Evolutionary conservation across 2,329 filamentous ascomycete species (phyloP), one percentile per base, ranked within the genome.

Genomic region (Parascedosporium putredinis): DNA sequence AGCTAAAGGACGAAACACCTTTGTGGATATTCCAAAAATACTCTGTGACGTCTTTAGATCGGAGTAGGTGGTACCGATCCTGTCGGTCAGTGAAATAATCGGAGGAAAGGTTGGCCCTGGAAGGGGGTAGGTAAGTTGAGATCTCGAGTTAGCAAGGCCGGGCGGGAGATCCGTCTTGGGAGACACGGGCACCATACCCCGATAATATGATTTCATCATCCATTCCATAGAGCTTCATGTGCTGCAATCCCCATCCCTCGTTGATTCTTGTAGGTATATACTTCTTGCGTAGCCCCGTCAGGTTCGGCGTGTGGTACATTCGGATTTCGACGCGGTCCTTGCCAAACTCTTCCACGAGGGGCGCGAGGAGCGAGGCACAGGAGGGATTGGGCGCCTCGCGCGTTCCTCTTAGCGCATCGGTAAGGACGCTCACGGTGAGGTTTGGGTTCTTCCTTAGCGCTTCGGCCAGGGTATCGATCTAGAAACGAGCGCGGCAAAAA

Each of bases 31-130:
- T 74, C 58, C 75, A 78, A 60, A 93, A 98, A 66, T 95, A 91
- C 48, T 90, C 79, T 0, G 91, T 85, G 10, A 98, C 74, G 5
- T 84, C 78, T 52, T 76, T 78, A 1, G 86, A 94, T 0, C 79
- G 79, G 66, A 97, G 95, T 31, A 97, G 68, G 63, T 98, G 93
- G 59, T 98, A 98, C 48, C 93, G 77, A 64, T 98, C 93, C 59
- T 97, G 86, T 9, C 93, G 83, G 58, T 97, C 93, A 34, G 89
- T 95, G 60, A 98, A 98, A 67, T 98, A 98, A 61, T 98, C 91
- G 40, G 76, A 79, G 0, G 88, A 95, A 5, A 98, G 70, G 57
- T 98, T 98, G 14, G 93, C 93, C 6, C 73, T 75, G 33, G 27
- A 29, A 12, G 27, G 3, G n/a, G 7, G 36, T 49, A 24, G 42